A percentile compares a stretch with the other conserved stretches of the same genome.
These are phyloP conservation scores for Micractinium conductrix DNA, from an alignment of 139 green algal genomes.

Conservation along the genomic window DNA sequence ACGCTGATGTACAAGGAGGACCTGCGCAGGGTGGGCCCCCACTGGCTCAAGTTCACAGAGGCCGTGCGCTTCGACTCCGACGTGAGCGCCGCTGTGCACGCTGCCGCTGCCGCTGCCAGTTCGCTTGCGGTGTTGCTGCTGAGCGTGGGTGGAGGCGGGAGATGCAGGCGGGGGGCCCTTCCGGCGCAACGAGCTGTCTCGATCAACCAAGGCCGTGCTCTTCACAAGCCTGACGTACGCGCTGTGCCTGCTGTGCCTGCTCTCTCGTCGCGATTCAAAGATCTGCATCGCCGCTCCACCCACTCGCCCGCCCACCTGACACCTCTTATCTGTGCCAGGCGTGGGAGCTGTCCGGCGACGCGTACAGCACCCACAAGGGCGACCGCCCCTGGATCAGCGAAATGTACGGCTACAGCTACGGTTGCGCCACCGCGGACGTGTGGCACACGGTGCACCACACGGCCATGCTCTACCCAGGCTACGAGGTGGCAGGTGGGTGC, in stretches of 20 bases:
- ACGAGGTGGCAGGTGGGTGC: slow-evolving; percentile 46
- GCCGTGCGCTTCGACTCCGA: slow-evolving; percentile 53
- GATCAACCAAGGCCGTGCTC: too few species aligned
- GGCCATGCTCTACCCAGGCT: slow-evolving; percentile 89
- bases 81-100: too few species aligned
- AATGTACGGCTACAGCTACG: slow-evolving; percentile 82
- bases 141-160: too few species aligned
- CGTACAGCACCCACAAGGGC: slow-evolving; percentile 49
- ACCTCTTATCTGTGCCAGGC: slow-evolving; percentile 43
- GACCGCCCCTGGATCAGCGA: slow-evolving; percentile 55
- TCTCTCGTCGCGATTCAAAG: too few species aligned
- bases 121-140: too few species aligned
- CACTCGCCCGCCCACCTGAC: not conserved
- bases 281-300: too few species aligned
- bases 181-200: too few species aligned
- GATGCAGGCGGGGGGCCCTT: too few species aligned
- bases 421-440: slow-evolving; percentile 71
- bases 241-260: not conserved
- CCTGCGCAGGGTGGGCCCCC: slow-evolving; percentile 71
- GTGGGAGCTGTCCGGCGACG: slow-evolving; percentile 64
- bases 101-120: too few species aligned
- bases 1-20: slow-evolving; percentile 83
- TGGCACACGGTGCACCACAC: slow-evolving; percentile 80
- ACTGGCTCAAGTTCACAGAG: slow-evolving; percentile 86
- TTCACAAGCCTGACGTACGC: too few species aligned